These are phyloP conservation scores for Furcasterigmium sp. DNA, from an alignment of 2,329 filamentous ascomycete genomes.

Conservation along the genomic window DNA sequence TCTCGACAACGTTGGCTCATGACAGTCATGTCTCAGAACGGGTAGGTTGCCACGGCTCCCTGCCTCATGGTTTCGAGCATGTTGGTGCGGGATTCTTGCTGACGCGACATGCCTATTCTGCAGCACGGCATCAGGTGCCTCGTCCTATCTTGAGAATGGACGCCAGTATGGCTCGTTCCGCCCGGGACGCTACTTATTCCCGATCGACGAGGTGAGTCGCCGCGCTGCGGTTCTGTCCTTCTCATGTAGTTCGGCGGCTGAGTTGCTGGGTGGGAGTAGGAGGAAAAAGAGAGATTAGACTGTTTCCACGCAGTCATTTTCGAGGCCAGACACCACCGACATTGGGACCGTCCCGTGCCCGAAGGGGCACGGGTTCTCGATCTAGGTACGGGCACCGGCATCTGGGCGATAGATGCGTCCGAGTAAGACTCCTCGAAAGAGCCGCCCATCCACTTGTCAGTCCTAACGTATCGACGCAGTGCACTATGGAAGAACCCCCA, in stretches of 20 bases:
- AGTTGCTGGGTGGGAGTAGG: too few relatives aligned
- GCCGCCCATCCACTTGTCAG: too few relatives aligned
- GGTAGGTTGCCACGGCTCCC: too few relatives aligned
- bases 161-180: conserved; percentile 65
- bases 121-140: neutral
- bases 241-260: too few relatives aligned
- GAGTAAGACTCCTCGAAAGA: conserved; percentile 50
- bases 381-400: conserved; percentile 81
- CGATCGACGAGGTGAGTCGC: conserved; percentile 66
- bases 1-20: conserved; percentile 7
- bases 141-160: conserved; percentile 54
- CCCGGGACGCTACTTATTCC: conserved; percentile 67
- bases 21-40: conserved; percentile 24
- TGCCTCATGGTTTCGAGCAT: too few relatives aligned
- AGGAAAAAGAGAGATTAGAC: conserved; percentile 73
- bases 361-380: conserved; percentile 45
- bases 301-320: conserved; percentile 75
- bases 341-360: conserved; percentile 12
- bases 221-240: neutral
- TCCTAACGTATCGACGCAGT: conserved; percentile 6
- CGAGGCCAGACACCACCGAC: conserved; percentile 49
- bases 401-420: conserved; percentile 86
- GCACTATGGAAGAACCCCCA: conserved; percentile 7
- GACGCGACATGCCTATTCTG: neutral
- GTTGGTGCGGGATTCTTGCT: too few relatives aligned